Base-by-base conservation (phyloP, 2,329 filamentous ascomycete genomes). In the Fusarium protoensiforme region DNA sequence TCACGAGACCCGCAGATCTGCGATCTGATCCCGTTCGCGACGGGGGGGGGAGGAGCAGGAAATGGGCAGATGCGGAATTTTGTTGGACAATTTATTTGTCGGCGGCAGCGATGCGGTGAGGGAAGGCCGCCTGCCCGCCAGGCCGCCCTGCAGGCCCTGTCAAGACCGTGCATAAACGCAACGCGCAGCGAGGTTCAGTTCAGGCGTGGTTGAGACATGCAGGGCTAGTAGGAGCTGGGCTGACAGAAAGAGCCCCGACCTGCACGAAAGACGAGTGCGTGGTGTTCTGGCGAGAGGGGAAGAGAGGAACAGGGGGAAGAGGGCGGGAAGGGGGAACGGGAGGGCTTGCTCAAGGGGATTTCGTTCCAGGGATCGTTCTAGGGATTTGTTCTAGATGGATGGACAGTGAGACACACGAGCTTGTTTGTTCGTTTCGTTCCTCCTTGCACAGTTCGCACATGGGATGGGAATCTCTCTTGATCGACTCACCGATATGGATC, bases 1-100 rank as follows among this genome's bases (percentile, higher is more conserved):
- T 48, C 64, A 74, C 64, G 61, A 66, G 71, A 58, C 64, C 67
- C 60, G 59, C 51, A 46, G 71, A 74, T 72, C 64, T 72, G 61
- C 67, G 64, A 74, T 69, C 71, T 62, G 64, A 73, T 73, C 64
- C 60, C 24, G 61, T 74, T 43, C 56, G 38, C n/a, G 31, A 61
- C 24, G 18, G 57, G 20, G 39, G 39, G 39, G 20, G 5, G 13
- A 43, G 16, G 14, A 38, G 16, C 16, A 24, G 24, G 29, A 51
- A 36, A 60, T 60, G 62, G 31, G 54, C 62, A 57, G 65, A 67
- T 63, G 58, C 64, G 43, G 53, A 67, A 31, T 43, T 68, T 48
- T 29, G 46, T 24, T 48, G 22, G 16, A 48, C 24, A 43, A 43
- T 51, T 29, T 29, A 27, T 51, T 29, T 51, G 11, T 24, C 24